Evolutionary conservation across 2,329 filamentous ascomycete species (phyloP), one percentile per base, ranked within the genome.

Genomic region (Aspergillus viridinutans): DNA sequence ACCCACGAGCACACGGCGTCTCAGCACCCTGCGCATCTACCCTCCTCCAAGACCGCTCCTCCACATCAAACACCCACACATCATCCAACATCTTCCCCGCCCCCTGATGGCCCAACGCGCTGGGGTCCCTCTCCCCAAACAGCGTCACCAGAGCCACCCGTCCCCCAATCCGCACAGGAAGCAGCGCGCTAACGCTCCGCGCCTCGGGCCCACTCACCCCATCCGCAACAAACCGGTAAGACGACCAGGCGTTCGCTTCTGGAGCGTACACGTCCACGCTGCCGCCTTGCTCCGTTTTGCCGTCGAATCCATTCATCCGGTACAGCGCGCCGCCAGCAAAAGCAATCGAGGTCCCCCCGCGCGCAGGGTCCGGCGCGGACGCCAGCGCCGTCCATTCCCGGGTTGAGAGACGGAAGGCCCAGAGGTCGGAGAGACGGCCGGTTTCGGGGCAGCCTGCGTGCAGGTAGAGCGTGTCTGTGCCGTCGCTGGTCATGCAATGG

Each of bases 301-400:
- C 90, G 70, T 93, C 89, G 64, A 87, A 93, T 0, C 91, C 91
- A 59, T 90, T 90, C 77, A 91, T 92, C 28, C 90, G 83, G 74
- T 88, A 95, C 6, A 96, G 72, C 25, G 85, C 82, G 25, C 83
- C 84, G 54, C 82, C 80, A 48, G 80, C 81, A 53, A 87, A 81
- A 1, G 86, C 84, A 26, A 95, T 84, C 3, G 85, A 83, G 0
- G 88, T 77, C 1, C 89, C 90, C 23, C 86, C 85, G 50, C 90
- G 81, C 0, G 83, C 76, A 7, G 86, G 83, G 1, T 82, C 86
- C 0, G 89, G 89, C 0, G 89, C 90, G 7, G 83, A 72, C 0
- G 87, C 81, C 14, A 90, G 79, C 66, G 87, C 80, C 42, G 80
- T 84, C 91, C 91, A 96, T 1, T 80, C 78, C 53, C 80, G 77